Evolutionary conservation across 2,329 filamentous ascomycete genomes (phyloP).

Genomic region (Penicillium sp.): DNA sequence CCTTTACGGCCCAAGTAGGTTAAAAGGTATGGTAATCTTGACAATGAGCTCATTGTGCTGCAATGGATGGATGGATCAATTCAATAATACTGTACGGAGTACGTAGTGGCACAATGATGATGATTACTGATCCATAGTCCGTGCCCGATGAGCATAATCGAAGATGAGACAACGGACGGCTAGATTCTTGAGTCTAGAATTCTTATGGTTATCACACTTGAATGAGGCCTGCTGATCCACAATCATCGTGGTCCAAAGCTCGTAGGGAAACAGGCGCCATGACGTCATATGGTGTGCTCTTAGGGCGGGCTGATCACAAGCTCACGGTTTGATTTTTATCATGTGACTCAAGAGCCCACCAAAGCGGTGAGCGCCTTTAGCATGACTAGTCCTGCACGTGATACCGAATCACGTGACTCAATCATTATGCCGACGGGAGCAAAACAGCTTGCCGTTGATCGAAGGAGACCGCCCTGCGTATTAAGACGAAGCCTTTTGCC

Average conservation of each 20-base stretch:
- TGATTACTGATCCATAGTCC: neutral
- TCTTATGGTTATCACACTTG: too few relatives aligned
- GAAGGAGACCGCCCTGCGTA: conserved; percentile 9
- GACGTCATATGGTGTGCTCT: neutral
- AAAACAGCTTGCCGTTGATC: conserved; percentile 18
- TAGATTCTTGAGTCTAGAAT: conserved; percentile 1
- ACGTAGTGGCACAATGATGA: neutral
- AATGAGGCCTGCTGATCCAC: conserved; percentile 4
- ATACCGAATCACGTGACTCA: neutral
- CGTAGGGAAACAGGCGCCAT: neutral
- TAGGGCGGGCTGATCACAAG: neutral
- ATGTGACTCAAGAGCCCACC: neutral
- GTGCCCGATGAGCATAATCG: neutral
- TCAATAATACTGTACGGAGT: neutral
- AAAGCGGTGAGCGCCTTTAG: neutral
- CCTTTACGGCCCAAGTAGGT: neutral
- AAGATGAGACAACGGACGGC: neutral
- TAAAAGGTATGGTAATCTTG: neutral
- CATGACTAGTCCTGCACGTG: neutral
- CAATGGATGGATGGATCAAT: conserved; percentile 1
- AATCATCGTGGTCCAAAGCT: neutral
- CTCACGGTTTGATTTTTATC: neutral
- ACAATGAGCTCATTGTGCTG: conserved; percentile 19
- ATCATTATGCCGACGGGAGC: conserved; percentile 10
- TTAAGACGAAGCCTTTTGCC: conserved; percentile 7